Evolutionary conservation across 345 rosid species (phyloP).

Genomic region (Kandelia obovata): DNA sequence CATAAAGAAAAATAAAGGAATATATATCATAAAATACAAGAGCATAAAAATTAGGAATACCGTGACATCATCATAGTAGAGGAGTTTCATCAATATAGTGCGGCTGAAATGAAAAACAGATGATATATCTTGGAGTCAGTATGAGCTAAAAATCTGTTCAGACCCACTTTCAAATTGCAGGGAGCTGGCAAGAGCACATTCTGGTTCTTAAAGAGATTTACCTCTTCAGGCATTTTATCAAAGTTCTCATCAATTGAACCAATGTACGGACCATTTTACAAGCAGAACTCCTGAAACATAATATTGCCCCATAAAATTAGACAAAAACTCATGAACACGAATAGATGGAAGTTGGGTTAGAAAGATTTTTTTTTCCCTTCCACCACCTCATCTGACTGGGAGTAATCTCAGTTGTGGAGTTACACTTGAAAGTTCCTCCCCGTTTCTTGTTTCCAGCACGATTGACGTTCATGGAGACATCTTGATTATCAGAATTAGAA

Average conservation of each 20-base stretch:
- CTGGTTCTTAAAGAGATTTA: constrained; percentile 16
- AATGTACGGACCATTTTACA: constrained; percentile 93
- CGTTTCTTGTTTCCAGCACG: constrained; percentile 79
- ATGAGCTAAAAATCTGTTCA: background rate
- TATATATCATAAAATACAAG: background rate
- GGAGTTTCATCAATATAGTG: constrained; percentile 87
- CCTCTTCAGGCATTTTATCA: constrained; percentile 93
- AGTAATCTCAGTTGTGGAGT: constrained; percentile 68
- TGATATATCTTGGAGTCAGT: constrained; percentile 14
- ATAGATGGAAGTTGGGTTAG: background rate
- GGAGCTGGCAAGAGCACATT: background rate
- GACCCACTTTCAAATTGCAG: constrained; percentile 1
- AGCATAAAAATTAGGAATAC: constrained; percentile 38
- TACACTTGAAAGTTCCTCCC: constrained; percentile 64
- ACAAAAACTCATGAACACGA: no score
- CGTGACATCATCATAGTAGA: constrained; percentile 91
- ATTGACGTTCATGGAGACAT: constrained; percentile 78
- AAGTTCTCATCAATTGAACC: constrained; percentile 94
- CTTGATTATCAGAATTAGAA: constrained; percentile 67
- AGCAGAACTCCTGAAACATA: constrained; percentile 68
- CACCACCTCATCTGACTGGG: constrained; percentile 84
- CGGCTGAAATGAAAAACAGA: constrained; percentile 55
- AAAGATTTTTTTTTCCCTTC: background rate
- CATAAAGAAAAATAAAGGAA: background rate
- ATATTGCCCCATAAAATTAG: no score